Conservation (phyloP, 805 yeast genomes). For the Hanseniaspora meyeri region DNA sequence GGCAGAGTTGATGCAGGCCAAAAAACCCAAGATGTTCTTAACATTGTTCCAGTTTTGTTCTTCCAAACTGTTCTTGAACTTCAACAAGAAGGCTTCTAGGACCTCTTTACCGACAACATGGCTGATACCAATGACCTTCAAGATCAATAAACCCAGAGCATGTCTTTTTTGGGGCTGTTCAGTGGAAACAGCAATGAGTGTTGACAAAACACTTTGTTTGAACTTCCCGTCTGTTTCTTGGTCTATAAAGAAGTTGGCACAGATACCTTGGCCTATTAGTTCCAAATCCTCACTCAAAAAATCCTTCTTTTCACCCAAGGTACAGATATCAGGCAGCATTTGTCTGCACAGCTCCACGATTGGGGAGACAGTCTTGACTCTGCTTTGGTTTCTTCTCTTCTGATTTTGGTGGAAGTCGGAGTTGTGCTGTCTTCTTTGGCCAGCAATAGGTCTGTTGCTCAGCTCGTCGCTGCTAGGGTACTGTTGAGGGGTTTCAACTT, state of each 20-base stretch:
- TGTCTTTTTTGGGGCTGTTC: constrained; percentile 90
- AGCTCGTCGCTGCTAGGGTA: background rate
- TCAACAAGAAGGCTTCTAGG: constrained; percentile 54
- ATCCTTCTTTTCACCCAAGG: constrained; percentile 44
- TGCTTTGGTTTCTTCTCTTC: constrained; percentile 12
- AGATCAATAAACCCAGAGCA: constrained; percentile 54
- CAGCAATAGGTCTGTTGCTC: constrained; percentile 7
- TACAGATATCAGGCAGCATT: constrained; percentile 40
- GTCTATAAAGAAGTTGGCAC: constrained; percentile 51
- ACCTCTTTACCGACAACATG: constrained; percentile 56
- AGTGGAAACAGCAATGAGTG: constrained; percentile 52
- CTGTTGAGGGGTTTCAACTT: background rate
- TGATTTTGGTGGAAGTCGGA: constrained; percentile 1
- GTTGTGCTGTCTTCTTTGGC: constrained; percentile 4
- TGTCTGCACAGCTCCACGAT: constrained; percentile 34
- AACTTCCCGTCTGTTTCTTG: constrained; percentile 27
- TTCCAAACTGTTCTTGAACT: constrained; percentile 34
- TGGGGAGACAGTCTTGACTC: constrained; percentile 10
- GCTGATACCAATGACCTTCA: constrained; percentile 52
- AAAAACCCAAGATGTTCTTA: constrained; percentile 58
- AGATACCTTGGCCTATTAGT: constrained; percentile 54
- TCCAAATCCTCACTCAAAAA: constrained; percentile 51
- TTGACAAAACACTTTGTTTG: constrained; percentile 46
- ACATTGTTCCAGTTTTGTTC: constrained; percentile 45
- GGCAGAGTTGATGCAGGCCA: constrained; percentile 54